Evolutionary conservation across 306 rosid genomes (phyloP), one percentile per base, ranked within the genome.

Genomic region (Quercus ilex): DNA sequence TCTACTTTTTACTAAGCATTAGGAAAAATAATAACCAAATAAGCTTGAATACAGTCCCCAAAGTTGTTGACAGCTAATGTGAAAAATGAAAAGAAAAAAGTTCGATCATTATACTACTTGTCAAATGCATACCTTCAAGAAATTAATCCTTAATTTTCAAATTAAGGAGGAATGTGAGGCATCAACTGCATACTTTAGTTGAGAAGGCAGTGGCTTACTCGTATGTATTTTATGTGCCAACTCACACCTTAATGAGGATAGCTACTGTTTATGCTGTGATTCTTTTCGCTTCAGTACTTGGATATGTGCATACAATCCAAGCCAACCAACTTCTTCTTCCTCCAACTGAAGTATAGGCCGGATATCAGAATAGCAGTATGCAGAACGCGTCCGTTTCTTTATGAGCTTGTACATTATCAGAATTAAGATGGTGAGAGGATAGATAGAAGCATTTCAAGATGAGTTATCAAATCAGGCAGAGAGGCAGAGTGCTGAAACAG

Each of bases 301-400:
- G 63, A 87, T 51, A 69, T 58, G 92, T 68, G 99, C 99, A 85
- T 87, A 87, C 41, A 88, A 69, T 67, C 97, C 97, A 72, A 92
- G 95, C 97, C 97, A 92, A 77, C 86, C 92, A 49, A 94, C 92
- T 77, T 92, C 99, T 31, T 63, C 85, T 64, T 83, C 81, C 73
- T 84, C 86, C 79, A 94, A 63, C 57, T 74, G 77, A 11, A 90
- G 89, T 81, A 85, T 58, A 23, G 97, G 97, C 46, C 2, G 77
- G 58, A 87, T 58, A 35, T 85, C 79, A 33, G 79, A 82, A 71
- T 52, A 83, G 35, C 35, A 58, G 62, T 13, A 21, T 69, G 76
- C 63, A 56, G 89, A 87, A 63, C 23, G 78, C 92, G 87, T 92
- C 88, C 80, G 84, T 83, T 71, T 91, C 92, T 80, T 94, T 70